These are phyloP conservation scores for Bipolaris oryzae DNA, from an alignment of 2,329 filamentous ascomycete genomes.

Conservation along the genomic window DNA sequence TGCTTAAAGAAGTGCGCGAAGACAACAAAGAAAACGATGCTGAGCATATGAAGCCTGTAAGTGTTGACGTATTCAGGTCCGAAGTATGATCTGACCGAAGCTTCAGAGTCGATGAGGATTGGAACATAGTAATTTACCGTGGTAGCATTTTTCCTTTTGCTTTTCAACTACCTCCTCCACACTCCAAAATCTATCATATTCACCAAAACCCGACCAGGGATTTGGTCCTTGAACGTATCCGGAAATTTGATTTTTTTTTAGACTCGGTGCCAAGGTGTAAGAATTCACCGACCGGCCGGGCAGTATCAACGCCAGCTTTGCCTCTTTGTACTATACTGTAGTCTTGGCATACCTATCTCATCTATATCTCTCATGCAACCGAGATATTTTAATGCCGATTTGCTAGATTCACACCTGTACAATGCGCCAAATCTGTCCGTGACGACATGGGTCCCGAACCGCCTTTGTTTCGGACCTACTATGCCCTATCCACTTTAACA, in stretches of 20 bases:
- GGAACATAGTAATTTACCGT: background rate
- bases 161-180: no score
- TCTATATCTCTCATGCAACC: background rate
- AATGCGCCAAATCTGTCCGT: conserved; percentile 14
- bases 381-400: background rate
- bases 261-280: background rate
- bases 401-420: conserved; percentile 3
- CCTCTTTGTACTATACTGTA: background rate
- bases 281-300: background rate
- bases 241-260: background rate
- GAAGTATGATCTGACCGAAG: conserved; percentile 1
- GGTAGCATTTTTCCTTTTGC: background rate
- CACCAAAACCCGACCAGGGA: background rate
- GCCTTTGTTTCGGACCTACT: conserved; percentile 7
- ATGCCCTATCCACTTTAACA: conserved; percentile 5
- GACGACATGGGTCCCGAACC: conserved; percentile 18
- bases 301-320: background rate
- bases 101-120: conserved; percentile 11
- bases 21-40: conserved; percentile 88
- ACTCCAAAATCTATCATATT: background rate
- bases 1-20: conserved; percentile 88
- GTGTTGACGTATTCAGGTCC: background rate
- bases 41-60: conserved; percentile 61
- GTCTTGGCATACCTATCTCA: background rate
- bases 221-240: background rate